Conservation (phyloP, 495 filamentous ascomycete genomes). For the Pseudomonodictys pantanalensis region DNA sequence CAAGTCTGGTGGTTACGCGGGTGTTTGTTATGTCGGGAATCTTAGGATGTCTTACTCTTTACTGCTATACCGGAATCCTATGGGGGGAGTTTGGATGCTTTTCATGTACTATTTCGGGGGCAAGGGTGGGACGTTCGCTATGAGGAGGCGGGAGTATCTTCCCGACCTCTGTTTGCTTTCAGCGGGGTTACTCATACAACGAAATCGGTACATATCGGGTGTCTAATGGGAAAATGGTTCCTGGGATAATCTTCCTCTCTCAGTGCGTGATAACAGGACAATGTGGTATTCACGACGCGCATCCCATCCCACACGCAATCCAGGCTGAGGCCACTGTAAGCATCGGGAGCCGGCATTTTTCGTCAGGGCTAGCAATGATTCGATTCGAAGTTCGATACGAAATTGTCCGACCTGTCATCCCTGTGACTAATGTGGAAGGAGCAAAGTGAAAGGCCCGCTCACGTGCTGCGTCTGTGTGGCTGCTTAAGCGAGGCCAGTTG, state of each 20-base stretch:
- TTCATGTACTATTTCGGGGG: neutral
- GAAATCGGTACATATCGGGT: constrained; percentile 4
- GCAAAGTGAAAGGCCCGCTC: neutral
- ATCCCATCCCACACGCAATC: too few relatives aligned
- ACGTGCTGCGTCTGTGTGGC: neutral
- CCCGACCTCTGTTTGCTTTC: constrained; percentile 6
- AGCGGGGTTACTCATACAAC: constrained; percentile 16
- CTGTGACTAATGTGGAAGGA: too few relatives aligned
- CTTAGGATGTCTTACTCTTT: neutral
- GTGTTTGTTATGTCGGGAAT: neutral
- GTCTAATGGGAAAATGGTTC: constrained; percentile 33
- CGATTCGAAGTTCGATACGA: too few relatives aligned
- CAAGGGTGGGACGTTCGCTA: too few relatives aligned
- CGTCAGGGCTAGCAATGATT: too few relatives aligned
- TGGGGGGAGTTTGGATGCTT: neutral
- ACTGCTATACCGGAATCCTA: neutral
- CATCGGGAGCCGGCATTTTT: too few relatives aligned
- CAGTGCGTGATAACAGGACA: neutral
- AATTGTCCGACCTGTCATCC: too few relatives aligned
- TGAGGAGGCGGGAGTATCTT: constrained; percentile 5
- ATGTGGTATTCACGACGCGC: too few relatives aligned
- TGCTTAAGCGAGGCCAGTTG: constrained; percentile 1
- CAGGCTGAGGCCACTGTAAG: too few relatives aligned
- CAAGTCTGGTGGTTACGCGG: neutral
- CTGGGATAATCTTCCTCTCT: neutral